Percentiles rank a stretch among this genome's conserved stretches.
Evolutionary conservation across 73 alveolate species (phyloP).

Genomic region (Tetrahymena malaccensis): DNA sequence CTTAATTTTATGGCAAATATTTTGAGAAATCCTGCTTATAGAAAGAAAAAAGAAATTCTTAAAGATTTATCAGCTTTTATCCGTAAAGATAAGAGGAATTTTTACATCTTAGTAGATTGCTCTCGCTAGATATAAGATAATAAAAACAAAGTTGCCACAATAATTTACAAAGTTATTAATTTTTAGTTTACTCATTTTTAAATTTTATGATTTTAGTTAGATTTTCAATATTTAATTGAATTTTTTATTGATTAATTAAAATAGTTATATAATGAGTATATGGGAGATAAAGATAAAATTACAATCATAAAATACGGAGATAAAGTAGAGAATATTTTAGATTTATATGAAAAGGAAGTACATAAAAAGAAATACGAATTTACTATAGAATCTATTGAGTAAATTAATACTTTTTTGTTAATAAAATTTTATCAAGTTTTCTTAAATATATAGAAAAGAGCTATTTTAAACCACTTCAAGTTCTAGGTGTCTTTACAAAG

Average conservation of each 20-base stretch:
- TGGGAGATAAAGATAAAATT: neutral
- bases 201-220: neutral
- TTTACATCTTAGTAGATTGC: neutral
- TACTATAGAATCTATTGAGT: neutral
- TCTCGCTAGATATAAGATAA: neutral
- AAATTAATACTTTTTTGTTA: neutral
- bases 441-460: neutral
- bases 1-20: neutral
- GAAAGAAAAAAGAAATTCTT: neutral
- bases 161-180: neutral
- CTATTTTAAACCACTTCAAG: neutral
- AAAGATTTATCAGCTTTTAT: neutral
- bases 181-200: neutral
- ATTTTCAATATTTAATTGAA: too few species aligned
- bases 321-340: neutral
- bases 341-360: neutral
- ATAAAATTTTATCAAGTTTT: neutral
- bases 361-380: neutral
- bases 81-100: neutral
- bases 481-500: neutral
- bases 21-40: neutral
- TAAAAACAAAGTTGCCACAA: neutral
- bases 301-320: neutral
- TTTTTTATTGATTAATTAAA: neutral
- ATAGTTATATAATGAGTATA: neutral